Conservation (phyloP, 1,284 basidiomycete species). For the Neolentinus lepideus region DNA sequence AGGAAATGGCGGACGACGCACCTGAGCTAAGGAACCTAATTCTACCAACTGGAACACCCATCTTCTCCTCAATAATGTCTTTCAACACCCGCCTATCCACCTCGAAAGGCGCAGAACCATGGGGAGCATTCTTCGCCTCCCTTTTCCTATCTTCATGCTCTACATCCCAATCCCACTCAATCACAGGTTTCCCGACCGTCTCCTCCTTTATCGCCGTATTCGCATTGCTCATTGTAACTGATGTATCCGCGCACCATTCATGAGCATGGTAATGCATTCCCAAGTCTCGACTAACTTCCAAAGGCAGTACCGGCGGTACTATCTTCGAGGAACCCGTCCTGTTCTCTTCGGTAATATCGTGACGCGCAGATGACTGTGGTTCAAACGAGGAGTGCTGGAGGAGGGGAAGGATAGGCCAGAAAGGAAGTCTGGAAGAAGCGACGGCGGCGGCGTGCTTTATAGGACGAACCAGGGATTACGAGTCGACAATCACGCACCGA, state of each 20-base stretch:
- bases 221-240: not conserved
- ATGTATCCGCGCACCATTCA: not conserved
- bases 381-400: not conserved
- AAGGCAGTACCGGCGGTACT: not conserved
- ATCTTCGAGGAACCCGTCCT: not conserved
- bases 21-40: conserved; percentile 72
- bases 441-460: not conserved
- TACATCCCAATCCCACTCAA: conserved; percentile 61
- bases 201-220: not conserved
- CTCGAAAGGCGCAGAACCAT: conserved; percentile 56
- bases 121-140: conserved; percentile 54
- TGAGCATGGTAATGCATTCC: not conserved
- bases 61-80: conserved; percentile 67
- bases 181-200: not conserved
- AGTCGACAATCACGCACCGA: not conserved
- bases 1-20: conserved; percentile 25
- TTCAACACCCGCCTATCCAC: conserved; percentile 66
- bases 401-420: not conserved
- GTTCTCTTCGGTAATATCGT: not conserved
- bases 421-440: not conserved
- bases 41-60: conserved; percentile 53
- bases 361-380: not conserved
- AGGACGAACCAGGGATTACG: not conserved
- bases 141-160: conserved; percentile 58
- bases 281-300: not conserved